Evolutionary conservation across 2,329 filamentous ascomycete species (phyloP), one percentile per base, ranked within the genome.

Genomic region (Nigrospora osmanthi): DNA sequence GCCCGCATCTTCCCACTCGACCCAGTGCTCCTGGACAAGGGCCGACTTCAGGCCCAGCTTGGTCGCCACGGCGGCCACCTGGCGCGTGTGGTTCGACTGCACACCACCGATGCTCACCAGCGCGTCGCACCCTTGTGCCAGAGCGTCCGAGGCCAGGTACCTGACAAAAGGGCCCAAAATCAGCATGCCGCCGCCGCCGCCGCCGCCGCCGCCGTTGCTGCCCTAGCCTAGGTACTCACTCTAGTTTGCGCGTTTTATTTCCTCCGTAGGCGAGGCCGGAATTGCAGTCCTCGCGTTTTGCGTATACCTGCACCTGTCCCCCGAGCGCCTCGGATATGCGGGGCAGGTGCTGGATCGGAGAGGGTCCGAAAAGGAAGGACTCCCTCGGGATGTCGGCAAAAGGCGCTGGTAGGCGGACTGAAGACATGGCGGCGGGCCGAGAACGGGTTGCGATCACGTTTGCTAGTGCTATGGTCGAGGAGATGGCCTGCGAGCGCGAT

Each of bases 201-300:
- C 11, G 7, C 23, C 23, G 23, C 23, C 14, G 12, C 4, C 36
- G 30, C 10, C 14, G 30, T 32, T 13, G 28, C 15, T n/a, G 32
- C n/a, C n/a, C n/a, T 42, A 23, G 38, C 14, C 14, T 14, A n/a
- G n/a, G n/a, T n/a, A 55, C 58, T 52, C 58, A 78, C 69, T 87
- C 82, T 2, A 86, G 70, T 61, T 86, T 86, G 47, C 82, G 72
- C 30, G 76, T 79, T 64, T 86, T 86, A 67, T 86, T 86, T 43
- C 81, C 82, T 34, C 82, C 82, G 54, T 73, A 84, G 3, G 81
- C 81, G 15, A 85, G 71, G 1, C 76, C 78, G 2, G 80, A 83
- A 64, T 83, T 85, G 57, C 80, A 79, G 64, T 87, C 84, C 52
- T 87, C 83, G 42, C 83, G 75, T 64, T 87, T 87, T 43, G 83